Base-by-base conservation (phyloP, 805 yeast species). In the Kuraishia hungarica region DNA sequence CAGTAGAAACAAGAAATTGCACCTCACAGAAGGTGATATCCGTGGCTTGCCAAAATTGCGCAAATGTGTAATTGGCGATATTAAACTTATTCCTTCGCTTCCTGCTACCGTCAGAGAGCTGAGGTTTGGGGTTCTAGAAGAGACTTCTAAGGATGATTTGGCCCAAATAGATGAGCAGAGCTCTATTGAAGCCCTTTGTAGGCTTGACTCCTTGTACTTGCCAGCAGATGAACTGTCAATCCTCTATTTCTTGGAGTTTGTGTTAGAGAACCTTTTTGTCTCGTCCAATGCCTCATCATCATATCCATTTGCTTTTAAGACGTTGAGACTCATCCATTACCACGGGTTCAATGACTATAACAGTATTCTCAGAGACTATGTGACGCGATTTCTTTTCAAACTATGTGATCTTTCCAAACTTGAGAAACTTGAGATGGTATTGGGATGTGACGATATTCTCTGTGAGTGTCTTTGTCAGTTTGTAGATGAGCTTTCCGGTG, bases 371-470 rank as follows among this genome's bases (percentile, higher is more conserved):
- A 59, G 74, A 48, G 64, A 69, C 10, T 57, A 75, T 15, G 65
- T 70, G 2, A 53, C 60, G 11, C 54, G 60, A 2, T 66, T 72
- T 51, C 53, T 80, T 1, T 63, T 64, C 10, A 54, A 64, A 1
- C 59, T 69, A 2, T 58, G 73, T 26, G 68, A 76, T 50, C 56
- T 71, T 8, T 47, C 57, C 0, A 19, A 52, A 1, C 52, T 81
- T 19, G 63, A 67, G 51, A 72, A 71, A 43, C 63, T 86, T 50
- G 86, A 84, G 59, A 57, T 86, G 20, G 70, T 71, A 6, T 62
- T 82, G 28, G 86, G 86, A 1, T 82, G 89, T 61, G 80, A 78
- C 57, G 72, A 74, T 22, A 61, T 68, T 28, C 67, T 64, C 0
- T 75, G 81, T 58, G 72, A 71, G 8, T 84, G 87, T 60, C 62